Conservation (phyloP, 129 eudicot genomes). For the Artemisia annua region DNA sequence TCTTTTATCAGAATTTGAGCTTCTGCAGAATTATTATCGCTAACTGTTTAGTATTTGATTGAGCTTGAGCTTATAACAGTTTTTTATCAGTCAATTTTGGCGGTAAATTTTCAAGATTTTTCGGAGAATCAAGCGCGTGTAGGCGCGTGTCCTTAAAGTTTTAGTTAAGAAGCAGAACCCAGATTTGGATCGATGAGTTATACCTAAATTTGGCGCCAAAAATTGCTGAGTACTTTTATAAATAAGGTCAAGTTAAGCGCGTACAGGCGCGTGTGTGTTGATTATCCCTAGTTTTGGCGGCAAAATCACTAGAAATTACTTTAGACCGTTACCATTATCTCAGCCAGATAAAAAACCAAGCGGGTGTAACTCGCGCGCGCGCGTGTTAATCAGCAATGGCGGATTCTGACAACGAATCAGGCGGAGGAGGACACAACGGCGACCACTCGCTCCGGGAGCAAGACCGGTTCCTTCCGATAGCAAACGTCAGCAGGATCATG, state of each 20-base stretch:
- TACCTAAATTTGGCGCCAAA: not conserved
- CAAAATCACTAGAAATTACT: not conserved
- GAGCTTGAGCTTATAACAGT: not conserved
- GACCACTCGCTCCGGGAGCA: constrained; percentile 58
- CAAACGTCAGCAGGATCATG: constrained; percentile 76
- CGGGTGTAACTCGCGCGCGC: not conserved
- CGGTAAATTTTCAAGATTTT: not conserved
- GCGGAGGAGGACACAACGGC: constrained; percentile 51
- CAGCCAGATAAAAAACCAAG: no score
- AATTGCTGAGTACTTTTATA: not conserved
- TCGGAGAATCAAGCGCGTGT: not conserved
- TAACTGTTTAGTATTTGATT: not conserved
- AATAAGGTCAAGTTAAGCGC: not conserved
- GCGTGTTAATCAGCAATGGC: constrained; percentile 34
- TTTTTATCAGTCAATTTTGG: not conserved
- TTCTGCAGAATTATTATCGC: not conserved
- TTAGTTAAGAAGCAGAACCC: no score
- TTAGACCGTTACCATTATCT: not conserved
- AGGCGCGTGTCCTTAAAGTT: not conserved
- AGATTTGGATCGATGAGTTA: no score
- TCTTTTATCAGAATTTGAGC: not conserved
- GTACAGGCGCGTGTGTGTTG: not conserved
- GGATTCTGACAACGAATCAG: constrained; percentile 69
- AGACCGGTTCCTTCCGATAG: constrained; percentile 70
- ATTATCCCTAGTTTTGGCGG: not conserved